Base-by-base conservation (phyloP, 2,329 filamentous ascomycete genomes). In the Ophiocordyceps robertsii region DNA sequence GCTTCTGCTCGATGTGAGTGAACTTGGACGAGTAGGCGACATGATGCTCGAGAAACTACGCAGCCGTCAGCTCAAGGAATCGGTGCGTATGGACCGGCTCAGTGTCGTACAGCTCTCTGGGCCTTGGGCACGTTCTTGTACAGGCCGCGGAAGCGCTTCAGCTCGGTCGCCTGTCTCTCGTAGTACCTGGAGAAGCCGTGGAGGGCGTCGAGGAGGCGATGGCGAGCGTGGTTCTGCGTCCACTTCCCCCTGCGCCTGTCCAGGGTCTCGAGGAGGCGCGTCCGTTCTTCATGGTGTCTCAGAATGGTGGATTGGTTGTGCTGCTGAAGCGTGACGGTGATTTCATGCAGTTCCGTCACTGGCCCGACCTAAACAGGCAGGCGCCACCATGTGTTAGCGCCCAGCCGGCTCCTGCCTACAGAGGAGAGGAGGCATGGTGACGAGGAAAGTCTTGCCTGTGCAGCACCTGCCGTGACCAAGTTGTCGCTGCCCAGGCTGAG, bases 11-110 rank as follows among this genome's bases (percentile, higher is more conserved):
- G 10, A 67, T 56, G 1, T 57, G 56, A 13, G 61, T 54, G 16
- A 76, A 65, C 47, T 73, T 76, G 44, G 73, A 68, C 2, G 70
- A 69, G 50, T 77, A 82, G 38, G 73, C 64, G 35, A 79, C 55
- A 2, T 68, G 59, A n/a, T 71, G 68, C 47, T 79, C 73, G 2
- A 82, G 66, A 2, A 72, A 21, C 66, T 70, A 33, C 3, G 9
- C n/a, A 9, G 33, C 9, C 9, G n/a, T 17, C n/a, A 16, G 17
- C n/a, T 6, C 7, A 3, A 13, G 31, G 17, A 14, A 36, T n/a
- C 2, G 17, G 33, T 4, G n/a, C 14, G 33, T 19, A 14, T 9
- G 9, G n/a, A 36, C 6, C 19, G 6, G 5, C 4, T 10, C 9
- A 10, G 17, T 3, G n/a, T n/a, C 49, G 4, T 42, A 58, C 53